These are phyloP conservation scores for Phytophthora syringae DNA, from an alignment of 352 stramenopile species.

Conservation along the genomic window DNA sequence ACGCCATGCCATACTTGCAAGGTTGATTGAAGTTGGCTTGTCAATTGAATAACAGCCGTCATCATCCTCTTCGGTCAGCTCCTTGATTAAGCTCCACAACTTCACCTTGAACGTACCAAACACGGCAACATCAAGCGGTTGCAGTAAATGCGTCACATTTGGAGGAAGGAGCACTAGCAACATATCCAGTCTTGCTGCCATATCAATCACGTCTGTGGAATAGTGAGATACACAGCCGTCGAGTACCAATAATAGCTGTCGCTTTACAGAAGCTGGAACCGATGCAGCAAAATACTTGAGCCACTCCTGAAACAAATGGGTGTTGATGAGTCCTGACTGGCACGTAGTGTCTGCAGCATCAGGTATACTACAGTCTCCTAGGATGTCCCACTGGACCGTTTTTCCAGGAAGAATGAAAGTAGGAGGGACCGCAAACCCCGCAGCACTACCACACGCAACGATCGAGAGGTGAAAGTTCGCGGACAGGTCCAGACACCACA, in stretches of 20 bases:
- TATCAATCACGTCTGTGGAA: conserved; percentile 4
- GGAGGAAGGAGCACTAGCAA: conserved; percentile 17
- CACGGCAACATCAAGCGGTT: conserved; percentile 33
- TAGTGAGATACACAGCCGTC: conserved; percentile 28
- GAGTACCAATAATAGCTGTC: conserved; percentile 9
- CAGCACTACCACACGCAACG: conserved; percentile 27
- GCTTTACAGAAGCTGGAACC: not conserved
- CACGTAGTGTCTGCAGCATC: conserved; percentile 22
- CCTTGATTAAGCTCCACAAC: conserved; percentile 2
- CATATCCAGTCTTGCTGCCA: conserved; percentile 1
- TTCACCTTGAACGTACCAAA: conserved; percentile 26
- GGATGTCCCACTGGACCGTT: too few species aligned
- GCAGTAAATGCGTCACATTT: conserved; percentile 27
- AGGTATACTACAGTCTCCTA: not conserved
- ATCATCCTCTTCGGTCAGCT: not conserved
- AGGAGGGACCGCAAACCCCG: conserved; percentile 13
- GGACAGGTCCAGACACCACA: conserved; percentile 21
- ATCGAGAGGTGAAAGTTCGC: conserved; percentile 38
- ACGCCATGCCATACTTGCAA: not conserved
- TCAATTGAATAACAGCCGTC: not conserved
- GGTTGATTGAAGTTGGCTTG: not conserved
- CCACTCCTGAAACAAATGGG: conserved; percentile 16
- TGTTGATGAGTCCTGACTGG: conserved; percentile 24
- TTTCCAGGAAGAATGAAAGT: conserved; percentile 23
- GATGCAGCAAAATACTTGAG: conserved; percentile 6